A percentile compares a stretch with the other conserved stretches of the same genome.
phyloP scores from a whole-genome alignment of 2,329 filamentous ascomycete genomes.

The Alternaria angustiovoidea region DNA sequence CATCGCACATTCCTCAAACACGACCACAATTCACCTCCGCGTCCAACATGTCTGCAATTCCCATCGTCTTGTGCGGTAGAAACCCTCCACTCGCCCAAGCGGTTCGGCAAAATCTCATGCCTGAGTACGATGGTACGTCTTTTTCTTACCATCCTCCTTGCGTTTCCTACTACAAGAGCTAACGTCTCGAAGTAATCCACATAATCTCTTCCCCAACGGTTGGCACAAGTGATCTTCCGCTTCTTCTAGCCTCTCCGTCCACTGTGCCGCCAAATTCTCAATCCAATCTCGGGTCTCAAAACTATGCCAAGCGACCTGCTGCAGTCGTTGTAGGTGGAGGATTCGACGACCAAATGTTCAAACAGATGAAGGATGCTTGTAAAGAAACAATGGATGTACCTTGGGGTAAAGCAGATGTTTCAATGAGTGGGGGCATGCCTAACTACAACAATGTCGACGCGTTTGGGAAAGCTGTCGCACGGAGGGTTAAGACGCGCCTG shows the following conservation, averaged over 20 bases:
- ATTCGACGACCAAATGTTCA: background rate
- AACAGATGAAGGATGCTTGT: background rate
- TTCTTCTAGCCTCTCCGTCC: too few relatives aligned
- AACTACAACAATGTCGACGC: background rate
- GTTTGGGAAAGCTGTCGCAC: background rate
- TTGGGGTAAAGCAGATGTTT: background rate
- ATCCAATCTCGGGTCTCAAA: too few relatives aligned
- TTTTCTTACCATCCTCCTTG: too few relatives aligned
- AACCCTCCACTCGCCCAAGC: background rate
- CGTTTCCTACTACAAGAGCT: too few relatives aligned
- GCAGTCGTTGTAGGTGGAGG: too few relatives aligned
- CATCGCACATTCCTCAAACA: fast-evolving
- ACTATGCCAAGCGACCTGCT: too few relatives aligned
- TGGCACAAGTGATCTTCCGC: too few relatives aligned
- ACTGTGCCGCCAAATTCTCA: too few relatives aligned
- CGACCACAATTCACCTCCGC: fast-evolving
- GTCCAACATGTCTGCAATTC: background rate
- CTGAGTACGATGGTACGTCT: too few relatives aligned
- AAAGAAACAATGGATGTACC: background rate
- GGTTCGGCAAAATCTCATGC: background rate
- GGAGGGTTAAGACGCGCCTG: background rate
- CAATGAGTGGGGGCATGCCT: background rate
- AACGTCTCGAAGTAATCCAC: too few relatives aligned
- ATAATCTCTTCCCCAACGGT: too few relatives aligned
- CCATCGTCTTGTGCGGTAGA: background rate